Conservation (phyloP, 1,139 yeast genomes). For the Suhomyces atakaporum region DNA sequence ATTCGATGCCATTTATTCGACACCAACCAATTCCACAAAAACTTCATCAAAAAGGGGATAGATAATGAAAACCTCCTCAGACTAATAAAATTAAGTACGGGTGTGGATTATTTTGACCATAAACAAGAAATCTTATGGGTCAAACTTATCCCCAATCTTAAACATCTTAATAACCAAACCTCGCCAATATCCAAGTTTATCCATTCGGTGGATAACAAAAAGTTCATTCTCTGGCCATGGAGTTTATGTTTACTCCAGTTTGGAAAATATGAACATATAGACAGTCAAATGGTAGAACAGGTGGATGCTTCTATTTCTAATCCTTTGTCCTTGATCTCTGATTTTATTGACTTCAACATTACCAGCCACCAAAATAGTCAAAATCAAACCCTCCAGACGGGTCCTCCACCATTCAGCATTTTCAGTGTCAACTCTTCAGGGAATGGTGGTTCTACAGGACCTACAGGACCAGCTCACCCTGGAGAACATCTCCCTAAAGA, state of each 20-base stretch:
- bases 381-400: constrained; percentile 13
- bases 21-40: constrained; percentile 50
- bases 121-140: constrained; percentile 51
- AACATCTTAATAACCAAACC: constrained; percentile 68
- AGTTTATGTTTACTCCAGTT: constrained; percentile 62
- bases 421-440: constrained; percentile 29
- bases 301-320: constrained; percentile 17
- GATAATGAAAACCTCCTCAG: constrained; percentile 41
- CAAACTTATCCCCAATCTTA: constrained; percentile 64
- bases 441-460: constrained; percentile 28
- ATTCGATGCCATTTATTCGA: constrained; percentile 64
- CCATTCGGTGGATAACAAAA: constrained; percentile 53
- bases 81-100: constrained; percentile 56
- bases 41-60: constrained; percentile 25
- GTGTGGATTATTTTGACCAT: constrained; percentile 35
- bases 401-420: constrained; percentile 22
- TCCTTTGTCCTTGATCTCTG: constrained; percentile 38
- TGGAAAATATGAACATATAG: constrained; percentile 24
- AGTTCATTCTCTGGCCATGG: constrained; percentile 72
- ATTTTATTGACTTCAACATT: constrained; percentile 39
- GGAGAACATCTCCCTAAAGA: constrained; percentile 17
- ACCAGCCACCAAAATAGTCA: constrained; percentile 20
- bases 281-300: constrained; percentile 1
- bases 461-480: constrained; percentile 12
- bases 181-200: constrained; percentile 60